A percentile compares a stretch with the other conserved stretches of the same genome.
Evolutionary conservation across 106 monocot genomes (phyloP).

Genomic region (Dioscorea zingiberensis): DNA sequence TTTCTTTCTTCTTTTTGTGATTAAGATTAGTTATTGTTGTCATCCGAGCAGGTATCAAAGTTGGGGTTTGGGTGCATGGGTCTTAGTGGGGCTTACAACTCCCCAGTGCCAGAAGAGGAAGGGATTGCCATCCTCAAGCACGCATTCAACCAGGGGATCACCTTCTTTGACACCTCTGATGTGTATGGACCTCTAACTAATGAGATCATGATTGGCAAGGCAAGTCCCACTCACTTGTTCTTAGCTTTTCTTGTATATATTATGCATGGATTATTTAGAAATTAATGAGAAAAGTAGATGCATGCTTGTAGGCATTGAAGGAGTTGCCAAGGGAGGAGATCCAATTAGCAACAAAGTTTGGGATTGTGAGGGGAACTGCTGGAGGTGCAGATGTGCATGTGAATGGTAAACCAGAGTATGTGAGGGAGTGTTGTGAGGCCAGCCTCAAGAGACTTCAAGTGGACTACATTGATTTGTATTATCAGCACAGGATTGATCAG

Average conservation of each 20-base stretch:
- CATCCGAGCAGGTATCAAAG: constrained; percentile 45
- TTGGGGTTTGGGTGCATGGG: constrained; percentile 76
- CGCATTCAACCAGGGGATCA: constrained; percentile 56
- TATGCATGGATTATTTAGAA: too few species aligned
- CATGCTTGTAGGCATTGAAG: constrained; percentile 29
- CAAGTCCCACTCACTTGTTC: not conserved
- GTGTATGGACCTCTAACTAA: constrained; percentile 54
- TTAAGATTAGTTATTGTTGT: not conserved
- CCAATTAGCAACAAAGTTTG: constrained; percentile 51
- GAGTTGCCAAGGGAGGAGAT: constrained; percentile 39
- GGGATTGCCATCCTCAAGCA: constrained; percentile 52
- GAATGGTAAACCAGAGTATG: constrained; percentile 46
- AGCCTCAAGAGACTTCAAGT: constrained; percentile 74
- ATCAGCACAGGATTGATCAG: constrained; percentile 72
- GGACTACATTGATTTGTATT: constrained; percentile 90
- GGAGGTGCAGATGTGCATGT: constrained; percentile 3
- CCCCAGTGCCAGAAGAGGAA: constrained; percentile 39
- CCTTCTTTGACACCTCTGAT: constrained; percentile 78
- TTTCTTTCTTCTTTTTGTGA: not conserved
- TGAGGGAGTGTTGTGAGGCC: constrained; percentile 54
- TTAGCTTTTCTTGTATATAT: not conserved
- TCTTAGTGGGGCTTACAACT: constrained; percentile 46
- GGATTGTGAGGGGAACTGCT: constrained; percentile 7
- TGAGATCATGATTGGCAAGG: constrained; percentile 38
- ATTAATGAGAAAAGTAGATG: not conserved